A percentile compares a stretch with the other conserved stretches of the same genome.
Conservation (phyloP, 2,329 filamentous ascomycete species). For the Pseudopyricularia cyperi region DNA sequence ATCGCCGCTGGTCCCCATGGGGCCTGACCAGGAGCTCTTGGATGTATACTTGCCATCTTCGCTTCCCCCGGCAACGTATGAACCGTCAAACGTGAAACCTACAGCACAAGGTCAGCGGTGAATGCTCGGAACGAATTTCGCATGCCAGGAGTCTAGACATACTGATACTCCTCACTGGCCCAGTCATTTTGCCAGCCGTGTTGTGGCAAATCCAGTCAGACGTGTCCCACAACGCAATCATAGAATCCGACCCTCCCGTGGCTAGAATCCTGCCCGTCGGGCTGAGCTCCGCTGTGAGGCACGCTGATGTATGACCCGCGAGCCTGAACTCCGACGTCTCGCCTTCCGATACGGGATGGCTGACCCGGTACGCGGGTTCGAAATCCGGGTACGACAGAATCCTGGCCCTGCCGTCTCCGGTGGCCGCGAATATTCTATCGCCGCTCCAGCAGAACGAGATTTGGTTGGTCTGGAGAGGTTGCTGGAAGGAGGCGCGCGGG, state of each 20-base stretch:
- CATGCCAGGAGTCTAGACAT: no score
- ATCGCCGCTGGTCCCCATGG: background rate
- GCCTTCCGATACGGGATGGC: slow-evolving; percentile 25
- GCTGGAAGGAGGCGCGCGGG: slow-evolving; percentile 44
- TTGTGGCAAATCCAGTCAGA: slow-evolving; percentile 63
- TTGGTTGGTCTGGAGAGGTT: slow-evolving; percentile 55
- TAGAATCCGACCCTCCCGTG: slow-evolving; percentile 61
- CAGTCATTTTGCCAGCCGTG: slow-evolving; percentile 55
- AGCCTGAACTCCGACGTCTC: slow-evolving; percentile 42
- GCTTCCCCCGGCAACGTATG: slow-evolving; percentile 60
- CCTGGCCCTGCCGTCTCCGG: slow-evolving; percentile 56
- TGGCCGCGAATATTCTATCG: slow-evolving; percentile 56
- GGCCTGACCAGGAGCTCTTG: background rate
- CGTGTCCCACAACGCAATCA: slow-evolving; percentile 69
- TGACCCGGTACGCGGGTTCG: slow-evolving; percentile 38
- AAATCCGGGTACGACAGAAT: slow-evolving; percentile 57
- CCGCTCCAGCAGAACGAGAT: slow-evolving; percentile 64
- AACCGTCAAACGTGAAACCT: slow-evolving; percentile 70
- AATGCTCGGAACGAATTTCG: no score
- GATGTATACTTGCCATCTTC: slow-evolving; percentile 46
- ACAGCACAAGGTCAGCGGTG: background rate
- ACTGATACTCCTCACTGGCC: slow-evolving; percentile 58
- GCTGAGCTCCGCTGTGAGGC: slow-evolving; percentile 54
- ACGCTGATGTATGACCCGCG: slow-evolving; percentile 61
- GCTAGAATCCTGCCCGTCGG: slow-evolving; percentile 60